phyloP scores from a whole-genome alignment of 805 yeast species.

The Yarrowia sp. region DNA sequence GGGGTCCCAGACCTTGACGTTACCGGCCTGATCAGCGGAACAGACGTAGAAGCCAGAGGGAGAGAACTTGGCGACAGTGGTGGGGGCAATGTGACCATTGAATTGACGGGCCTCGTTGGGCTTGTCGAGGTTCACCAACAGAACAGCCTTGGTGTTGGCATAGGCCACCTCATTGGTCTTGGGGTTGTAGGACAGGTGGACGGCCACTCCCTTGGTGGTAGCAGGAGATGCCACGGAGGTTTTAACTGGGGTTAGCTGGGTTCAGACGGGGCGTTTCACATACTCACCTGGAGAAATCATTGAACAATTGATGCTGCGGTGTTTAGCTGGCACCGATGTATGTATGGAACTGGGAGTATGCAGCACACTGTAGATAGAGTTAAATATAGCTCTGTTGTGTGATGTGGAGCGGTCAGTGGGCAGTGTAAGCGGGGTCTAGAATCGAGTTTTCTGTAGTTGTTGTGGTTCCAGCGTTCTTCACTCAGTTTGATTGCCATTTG shows the following conservation, averaged over 20 bases:
- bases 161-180: constrained; percentile 71
- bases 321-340: neutral
- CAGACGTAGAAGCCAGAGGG: constrained; percentile 90
- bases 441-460: neutral
- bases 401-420: too few relatives aligned
- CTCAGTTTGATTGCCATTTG: too few relatives aligned
- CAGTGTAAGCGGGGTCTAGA: neutral
- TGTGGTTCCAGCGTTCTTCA: too few relatives aligned
- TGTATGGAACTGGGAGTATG: neutral
- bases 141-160: constrained; percentile 75
- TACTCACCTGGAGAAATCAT: constrained; percentile 23
- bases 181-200: constrained; percentile 72
- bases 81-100: constrained; percentile 63
- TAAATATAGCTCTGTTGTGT: neutral
- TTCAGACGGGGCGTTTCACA: too few relatives aligned
- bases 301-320: neutral
- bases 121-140: constrained; percentile 62
- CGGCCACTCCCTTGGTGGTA: constrained; percentile 67
- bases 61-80: constrained; percentile 82
- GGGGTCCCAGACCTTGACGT: constrained; percentile 82
- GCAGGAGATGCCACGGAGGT: constrained; percentile 75
- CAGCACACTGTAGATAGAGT: constrained; percentile 1
- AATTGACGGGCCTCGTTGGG: constrained; percentile 61
- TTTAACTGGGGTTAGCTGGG: constrained; percentile 30
- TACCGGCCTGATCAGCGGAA: constrained; percentile 89